Evolutionary conservation across 164 flowering plant genomes (phyloP).

Genomic region (Tetrastigma voinierianum): DNA sequence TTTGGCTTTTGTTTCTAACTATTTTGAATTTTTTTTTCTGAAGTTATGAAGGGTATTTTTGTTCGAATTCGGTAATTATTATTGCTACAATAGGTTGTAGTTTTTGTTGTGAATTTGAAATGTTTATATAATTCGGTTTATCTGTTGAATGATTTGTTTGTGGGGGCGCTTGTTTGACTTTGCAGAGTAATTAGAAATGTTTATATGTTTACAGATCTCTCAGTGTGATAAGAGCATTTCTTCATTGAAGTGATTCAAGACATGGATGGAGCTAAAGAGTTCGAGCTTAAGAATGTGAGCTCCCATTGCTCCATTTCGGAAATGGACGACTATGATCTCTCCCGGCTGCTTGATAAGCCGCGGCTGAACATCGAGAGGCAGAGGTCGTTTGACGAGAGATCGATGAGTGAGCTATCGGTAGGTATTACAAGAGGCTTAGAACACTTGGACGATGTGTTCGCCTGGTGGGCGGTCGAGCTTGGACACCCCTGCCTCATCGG

Average conservation of each 20-base stretch:
- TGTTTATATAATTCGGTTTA: too few relatives aligned
- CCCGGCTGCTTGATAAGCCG: conserved; percentile 46
- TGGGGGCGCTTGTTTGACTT: neutral
- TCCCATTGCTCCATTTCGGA: conserved; percentile 46
- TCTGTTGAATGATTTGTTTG: too few relatives aligned
- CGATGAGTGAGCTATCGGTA: conserved; percentile 49
- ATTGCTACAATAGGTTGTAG: too few relatives aligned
- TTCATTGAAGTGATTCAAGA: conserved; percentile 5
- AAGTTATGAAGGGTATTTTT: too few relatives aligned
- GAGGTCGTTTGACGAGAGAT: conserved; percentile 62
- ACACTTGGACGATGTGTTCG: conserved; percentile 30
- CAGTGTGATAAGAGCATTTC: neutral
- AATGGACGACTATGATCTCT: conserved; percentile 52
- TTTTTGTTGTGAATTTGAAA: too few relatives aligned
- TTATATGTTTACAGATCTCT: neutral
- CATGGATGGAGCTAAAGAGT: conserved; percentile 23
- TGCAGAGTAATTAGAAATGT: neutral
- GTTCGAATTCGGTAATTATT: too few relatives aligned
- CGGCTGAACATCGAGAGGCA: conserved; percentile 49
- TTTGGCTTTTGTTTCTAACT: too few relatives aligned
- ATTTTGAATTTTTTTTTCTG: too few relatives aligned
- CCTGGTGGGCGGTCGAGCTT: conserved; percentile 45
- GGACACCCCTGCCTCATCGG: conserved; percentile 48
- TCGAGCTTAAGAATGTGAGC: conserved; percentile 25
- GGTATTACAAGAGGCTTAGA: conserved; percentile 37